Percentiles rank a stretch among this genome's conserved stretches.
These are phyloP conservation scores for Drechslera avenae DNA, from an alignment of 2,329 filamentous ascomycete species.

Conservation along the genomic window DNA sequence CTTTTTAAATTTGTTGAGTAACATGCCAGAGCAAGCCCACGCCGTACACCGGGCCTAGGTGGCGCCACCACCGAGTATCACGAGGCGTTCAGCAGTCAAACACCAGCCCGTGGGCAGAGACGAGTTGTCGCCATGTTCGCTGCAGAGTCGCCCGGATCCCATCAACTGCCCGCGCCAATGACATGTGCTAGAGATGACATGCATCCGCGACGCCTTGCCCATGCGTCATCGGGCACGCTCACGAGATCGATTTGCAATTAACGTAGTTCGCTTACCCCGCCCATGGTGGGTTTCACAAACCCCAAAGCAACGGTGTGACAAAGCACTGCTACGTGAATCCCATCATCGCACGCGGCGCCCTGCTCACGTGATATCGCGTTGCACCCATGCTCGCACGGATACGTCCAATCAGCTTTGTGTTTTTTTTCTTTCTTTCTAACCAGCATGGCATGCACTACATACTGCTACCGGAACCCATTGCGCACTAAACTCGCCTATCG, in stretches of 20 bases:
- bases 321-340: neutral
- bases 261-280: slow-evolving; percentile 8
- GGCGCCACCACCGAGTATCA: slow-evolving; percentile 23
- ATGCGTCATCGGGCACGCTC: slow-evolving; percentile 24
- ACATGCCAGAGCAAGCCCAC: slow-evolving; percentile 18
- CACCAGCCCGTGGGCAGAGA: slow-evolving; percentile 3
- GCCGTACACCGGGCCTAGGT: slow-evolving; percentile 10
- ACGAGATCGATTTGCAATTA: slow-evolving; percentile 17
- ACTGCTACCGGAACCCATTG: too few relatives aligned
- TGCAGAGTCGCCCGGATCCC: too few relatives aligned
- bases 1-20: slow-evolving; percentile 12
- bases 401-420: slow-evolving; percentile 14
- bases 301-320: slow-evolving; percentile 7
- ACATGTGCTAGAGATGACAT: slow-evolving; percentile 16
- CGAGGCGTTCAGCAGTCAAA: slow-evolving; percentile 10
- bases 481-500: slow-evolving; percentile 1
- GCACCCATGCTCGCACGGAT: slow-evolving; percentile 1
- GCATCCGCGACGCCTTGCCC: slow-evolving; percentile 16
- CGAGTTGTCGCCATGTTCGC: neutral
- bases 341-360: slow-evolving; percentile 6
- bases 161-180: neutral
- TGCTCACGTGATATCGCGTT: slow-evolving; percentile 20
- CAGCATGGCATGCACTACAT: neutral
- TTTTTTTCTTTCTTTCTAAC: too few relatives aligned
- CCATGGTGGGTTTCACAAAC: slow-evolving; percentile 4